Evolutionary conservation across 2,329 filamentous ascomycete genomes (phyloP).

Genomic region (Claviceps purpurea): DNA sequence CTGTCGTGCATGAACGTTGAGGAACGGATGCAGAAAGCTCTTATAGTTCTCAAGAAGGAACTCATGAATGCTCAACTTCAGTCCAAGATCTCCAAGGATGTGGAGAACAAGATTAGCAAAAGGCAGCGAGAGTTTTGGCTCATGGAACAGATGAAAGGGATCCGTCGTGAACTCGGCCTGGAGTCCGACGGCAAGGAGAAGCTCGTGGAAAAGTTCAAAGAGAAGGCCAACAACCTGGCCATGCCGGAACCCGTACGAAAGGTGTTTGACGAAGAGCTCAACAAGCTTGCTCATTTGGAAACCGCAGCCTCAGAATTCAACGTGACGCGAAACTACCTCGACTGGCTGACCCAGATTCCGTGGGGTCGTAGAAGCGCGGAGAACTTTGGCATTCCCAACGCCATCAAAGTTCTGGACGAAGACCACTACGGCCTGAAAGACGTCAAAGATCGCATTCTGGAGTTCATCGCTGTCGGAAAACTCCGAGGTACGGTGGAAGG

Average conservation of each 20-base stretch:
- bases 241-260: constrained; percentile 97
- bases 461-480: constrained; percentile 97
- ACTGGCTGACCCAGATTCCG: constrained; percentile 96
- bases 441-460: constrained; percentile 94
- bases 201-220: constrained; percentile 91
- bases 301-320: constrained; percentile 97
- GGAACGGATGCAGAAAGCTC: constrained; percentile 78
- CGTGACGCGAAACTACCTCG: constrained; percentile 92
- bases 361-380: constrained; percentile 93
- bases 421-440: constrained; percentile 96
- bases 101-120: constrained; percentile 94
- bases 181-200: constrained; percentile 98
- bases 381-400: constrained; percentile 91
- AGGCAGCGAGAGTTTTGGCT: constrained; percentile 96
- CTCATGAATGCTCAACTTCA: constrained; percentile 96
- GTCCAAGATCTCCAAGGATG: constrained; percentile 94
- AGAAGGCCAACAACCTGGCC: constrained; percentile 81
- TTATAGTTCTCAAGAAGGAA: constrained; percentile 92
- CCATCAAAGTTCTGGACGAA: constrained; percentile 80
- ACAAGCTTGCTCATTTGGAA: constrained; percentile 90
- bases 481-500: constrained; percentile 93
- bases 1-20: constrained; percentile 82
- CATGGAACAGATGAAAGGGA: constrained; percentile 99
- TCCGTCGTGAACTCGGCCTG: constrained; percentile 85
- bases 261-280: constrained; percentile 95